These are phyloP conservation scores for Fusarium torulosum DNA, from an alignment of 2,329 filamentous ascomycete species.

Conservation along the genomic window DNA sequence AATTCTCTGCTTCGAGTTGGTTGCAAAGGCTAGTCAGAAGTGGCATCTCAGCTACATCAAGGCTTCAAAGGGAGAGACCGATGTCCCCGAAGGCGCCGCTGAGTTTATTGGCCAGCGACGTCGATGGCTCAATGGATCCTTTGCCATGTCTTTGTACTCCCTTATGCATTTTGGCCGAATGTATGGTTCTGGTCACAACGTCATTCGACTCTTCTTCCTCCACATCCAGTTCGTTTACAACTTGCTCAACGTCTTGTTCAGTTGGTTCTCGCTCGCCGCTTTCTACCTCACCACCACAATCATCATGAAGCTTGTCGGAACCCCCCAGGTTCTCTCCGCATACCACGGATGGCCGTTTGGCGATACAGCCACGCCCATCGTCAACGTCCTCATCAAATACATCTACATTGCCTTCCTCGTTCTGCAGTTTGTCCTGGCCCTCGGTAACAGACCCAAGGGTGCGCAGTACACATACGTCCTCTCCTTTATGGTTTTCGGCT, in stretches of 20 bases:
- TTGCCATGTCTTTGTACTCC: slow-evolving; percentile 45
- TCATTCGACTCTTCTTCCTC: slow-evolving; percentile 43
- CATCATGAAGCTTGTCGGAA: slow-evolving; percentile 45
- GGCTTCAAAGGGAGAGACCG: slow-evolving; percentile 45
- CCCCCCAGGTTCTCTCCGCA: slow-evolving; percentile 28
- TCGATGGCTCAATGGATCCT: slow-evolving; percentile 45
- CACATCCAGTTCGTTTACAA: slow-evolving; percentile 45
- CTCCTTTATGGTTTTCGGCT: slow-evolving; percentile 43
- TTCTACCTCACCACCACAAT: slow-evolving; percentile 45
- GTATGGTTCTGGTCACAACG: slow-evolving; percentile 42
- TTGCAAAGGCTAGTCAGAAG: slow-evolving; percentile 45
- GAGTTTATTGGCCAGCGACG: slow-evolving; percentile 45
- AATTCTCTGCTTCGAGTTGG: slow-evolving; percentile 45
- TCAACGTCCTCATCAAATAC: slow-evolving; percentile 43
- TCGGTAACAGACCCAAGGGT: slow-evolving; percentile 44
- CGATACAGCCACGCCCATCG: slow-evolving; percentile 40
- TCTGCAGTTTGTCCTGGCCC: slow-evolving; percentile 44
- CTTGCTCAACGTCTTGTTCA: slow-evolving; percentile 43
- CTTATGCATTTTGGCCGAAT: slow-evolving; percentile 45
- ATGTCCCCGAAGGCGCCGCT: slow-evolving; percentile 43
- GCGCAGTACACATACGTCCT: slow-evolving; percentile 45
- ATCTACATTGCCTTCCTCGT: slow-evolving; percentile 44
- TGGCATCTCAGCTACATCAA: slow-evolving; percentile 48
- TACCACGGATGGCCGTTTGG: slow-evolving; percentile 46
- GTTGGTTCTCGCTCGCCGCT: slow-evolving; percentile 42